These are phyloP conservation scores for Pelargonium fulgidum DNA, from an alignment of 441 rosid genomes.

Conservation along the genomic window DNA sequence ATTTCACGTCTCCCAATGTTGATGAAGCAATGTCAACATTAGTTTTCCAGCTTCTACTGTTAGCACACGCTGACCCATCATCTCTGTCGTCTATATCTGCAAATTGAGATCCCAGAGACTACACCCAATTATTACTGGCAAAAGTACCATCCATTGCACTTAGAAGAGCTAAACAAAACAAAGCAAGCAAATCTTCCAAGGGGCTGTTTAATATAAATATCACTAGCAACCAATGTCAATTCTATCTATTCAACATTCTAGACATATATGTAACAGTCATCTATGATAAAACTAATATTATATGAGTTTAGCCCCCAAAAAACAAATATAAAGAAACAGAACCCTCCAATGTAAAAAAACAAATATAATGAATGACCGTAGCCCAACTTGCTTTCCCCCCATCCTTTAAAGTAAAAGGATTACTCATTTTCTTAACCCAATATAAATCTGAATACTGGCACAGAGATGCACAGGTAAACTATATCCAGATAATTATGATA, in stretches of 20 bases:
- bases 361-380: no score
- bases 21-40: slow-evolving; percentile 12
- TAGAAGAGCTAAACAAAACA: slow-evolving; percentile 3
- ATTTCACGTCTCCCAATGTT: slow-evolving; percentile 16
- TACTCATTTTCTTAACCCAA: background rate
- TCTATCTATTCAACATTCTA: background rate
- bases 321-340: slow-evolving; percentile 3
- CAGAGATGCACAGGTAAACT: background rate
- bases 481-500: background rate
- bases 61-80: background rate
- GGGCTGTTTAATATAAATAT: background rate
- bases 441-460: background rate
- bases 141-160: background rate
- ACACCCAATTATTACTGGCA: slow-evolving; percentile 1
- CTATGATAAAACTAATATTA: background rate
- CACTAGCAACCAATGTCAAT: background rate
- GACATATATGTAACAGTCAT: background rate
- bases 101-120: slow-evolving; percentile 3
- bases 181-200: background rate
- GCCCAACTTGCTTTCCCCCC: no score
- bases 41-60: slow-evolving; percentile 2
- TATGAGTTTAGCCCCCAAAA: background rate
- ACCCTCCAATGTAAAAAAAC: background rate
- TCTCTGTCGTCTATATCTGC: slow-evolving; percentile 1
- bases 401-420: background rate